Evolutionary conservation across 805 yeast genomes (phyloP), one percentile per base, ranked within the genome.

Genomic region (Alloascoidea africana): DNA sequence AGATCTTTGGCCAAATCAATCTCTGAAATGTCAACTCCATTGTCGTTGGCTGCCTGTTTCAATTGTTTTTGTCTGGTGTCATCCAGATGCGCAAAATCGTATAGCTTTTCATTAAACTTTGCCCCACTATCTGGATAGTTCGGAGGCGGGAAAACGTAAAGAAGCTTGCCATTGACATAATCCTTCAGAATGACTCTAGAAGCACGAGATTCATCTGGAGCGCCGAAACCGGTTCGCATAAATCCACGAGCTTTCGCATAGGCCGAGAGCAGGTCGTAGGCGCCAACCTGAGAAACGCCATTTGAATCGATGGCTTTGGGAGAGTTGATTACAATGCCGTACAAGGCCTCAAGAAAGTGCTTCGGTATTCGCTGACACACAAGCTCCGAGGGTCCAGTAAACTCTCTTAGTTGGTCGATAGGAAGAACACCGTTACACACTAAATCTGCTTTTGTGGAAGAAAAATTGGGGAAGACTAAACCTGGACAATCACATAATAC

Each of bases 371-470:
- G 69, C 54, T 81, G 80, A 27, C 89, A 76, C 13, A 91, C 89
- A 18, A 91, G 62, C 38, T 85, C 78, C 4, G 78, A 66, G 8
- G 99, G 97, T 2, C 94, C 93, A 5, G 89, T 76, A 54, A 73
- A 76, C 52, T 91, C 99, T 53, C 97, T 72, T 43, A 91, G 66
- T 59, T 91, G 98, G 60, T 91, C 98, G 49, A 91, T 91, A 15
- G 99, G 99, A 40, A 91, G 67, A n/a, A 91, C 95, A 68, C 99
- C 99, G 52, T 86, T 84, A 63, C 96, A 86, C 1, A 91, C 98
- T 51, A 91, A 69, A 50, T 91, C 99, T 48, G 94, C 97, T 52
- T 86, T 87, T 16, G 96, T 83, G 54, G 82, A 83, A 4, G 97
- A 97, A 55, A 91, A 91, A 52, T 89, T 91, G 16, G 99, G 98